These are phyloP conservation scores for Adansonia rubrostipa DNA, from an alignment of 441 rosid genomes.

Conservation along the genomic window DNA sequence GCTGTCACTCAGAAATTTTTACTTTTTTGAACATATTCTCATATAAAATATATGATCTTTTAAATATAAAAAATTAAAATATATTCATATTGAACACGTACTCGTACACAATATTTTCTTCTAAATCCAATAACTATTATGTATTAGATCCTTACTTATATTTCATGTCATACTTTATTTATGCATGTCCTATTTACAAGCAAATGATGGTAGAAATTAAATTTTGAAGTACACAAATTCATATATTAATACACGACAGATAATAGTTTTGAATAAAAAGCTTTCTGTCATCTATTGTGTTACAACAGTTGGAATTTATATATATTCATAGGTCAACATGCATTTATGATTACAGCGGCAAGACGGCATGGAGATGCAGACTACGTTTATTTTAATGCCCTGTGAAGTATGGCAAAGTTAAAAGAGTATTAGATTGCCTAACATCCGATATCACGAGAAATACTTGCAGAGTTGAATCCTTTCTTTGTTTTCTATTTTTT, in stretches of 20 bases:
- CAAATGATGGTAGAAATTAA: not conserved
- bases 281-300: not conserved
- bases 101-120: too few relatives aligned
- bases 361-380: constrained; percentile 12
- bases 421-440: not conserved
- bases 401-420: not conserved
- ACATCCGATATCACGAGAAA: constrained; percentile 4
- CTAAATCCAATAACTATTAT: too few relatives aligned
- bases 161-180: not conserved
- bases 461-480: not conserved
- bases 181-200: not conserved
- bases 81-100: too few relatives aligned
- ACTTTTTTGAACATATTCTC: not conserved
- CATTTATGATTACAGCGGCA: constrained; percentile 15
- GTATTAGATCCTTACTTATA: not conserved
- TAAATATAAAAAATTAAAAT: too few relatives aligned
- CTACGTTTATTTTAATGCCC: not conserved
- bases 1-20: not conserved
- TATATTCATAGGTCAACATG: not conserved
- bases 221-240: not conserved
- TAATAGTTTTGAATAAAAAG: not conserved
- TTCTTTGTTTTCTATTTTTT: not conserved
- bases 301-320: not conserved
- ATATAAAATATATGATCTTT: too few relatives aligned
- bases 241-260: not conserved